Evolutionary conservation across 192 early-diverging fungal species (phyloP), one percentile per base, ranked within the genome.

Genomic region (Podila epigama): DNA sequence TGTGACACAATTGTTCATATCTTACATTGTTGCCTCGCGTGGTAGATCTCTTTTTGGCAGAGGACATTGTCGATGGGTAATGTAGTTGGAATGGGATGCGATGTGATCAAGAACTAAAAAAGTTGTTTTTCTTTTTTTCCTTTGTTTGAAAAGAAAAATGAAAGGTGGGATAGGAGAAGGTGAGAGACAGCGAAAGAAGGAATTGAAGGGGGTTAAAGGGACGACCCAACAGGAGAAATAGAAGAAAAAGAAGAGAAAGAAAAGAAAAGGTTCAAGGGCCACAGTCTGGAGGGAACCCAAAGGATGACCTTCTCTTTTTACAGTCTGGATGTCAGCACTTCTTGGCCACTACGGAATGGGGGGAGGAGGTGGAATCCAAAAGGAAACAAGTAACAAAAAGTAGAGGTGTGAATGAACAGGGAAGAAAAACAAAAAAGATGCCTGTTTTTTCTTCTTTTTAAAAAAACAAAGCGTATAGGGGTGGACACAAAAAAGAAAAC

Each of bases 361-460:
- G n/a, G n/a, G n/a, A n/a, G n/a, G n/a, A n/a, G n/a, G n/a, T n/a
- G n/a, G n/a, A n/a, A n/a, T n/a, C n/a, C n/a, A n/a, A n/a, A n/a
- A n/a, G n/a, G n/a, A n/a, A n/a, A n/a, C n/a, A n/a, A n/a, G n/a
- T n/a, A n/a, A n/a, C n/a, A n/a, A n/a, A n/a, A n/a, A n/a, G n/a
- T 7, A 55, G 12, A 31, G 55, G 34, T 31, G 2, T 7, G 13
- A n/a, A 34, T 31, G 55, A 35, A 31, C 16, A 36, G 55, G 28
- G 55, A 31, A 34, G 55, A 55, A 28, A 28, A 55, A 55, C 28
- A 55, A 55, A 55, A 55, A 57, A 35, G 31, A 57, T 2, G 15
- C 55, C 4, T 32, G 27, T 18, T 35, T 32, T 37, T 40, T 39
- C 27, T 39, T 8, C 13, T 12, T 31, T 58, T 22, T 25, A 22